Evolutionary conservation across 345 rosid genomes (phyloP).

Genomic region (Aquilaria malaccensis): DNA sequence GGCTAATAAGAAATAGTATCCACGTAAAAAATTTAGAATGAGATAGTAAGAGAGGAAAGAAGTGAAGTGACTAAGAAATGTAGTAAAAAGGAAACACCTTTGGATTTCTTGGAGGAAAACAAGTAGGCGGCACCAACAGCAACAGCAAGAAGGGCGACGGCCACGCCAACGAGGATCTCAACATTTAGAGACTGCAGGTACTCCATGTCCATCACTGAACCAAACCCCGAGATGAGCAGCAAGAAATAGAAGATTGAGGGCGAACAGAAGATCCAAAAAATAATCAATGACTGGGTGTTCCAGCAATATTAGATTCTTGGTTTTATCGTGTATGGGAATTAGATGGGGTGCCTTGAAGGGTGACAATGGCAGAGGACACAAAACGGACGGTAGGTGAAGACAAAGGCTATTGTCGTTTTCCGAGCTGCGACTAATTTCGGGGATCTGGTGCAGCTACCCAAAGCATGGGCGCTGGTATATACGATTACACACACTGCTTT

Average conservation of each 20-base stretch:
- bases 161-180: constrained; percentile 67
- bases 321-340: background rate
- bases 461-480: background rate
- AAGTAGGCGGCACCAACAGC: constrained; percentile 51
- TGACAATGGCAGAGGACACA: background rate
- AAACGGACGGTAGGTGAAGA: background rate
- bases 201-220: constrained; percentile 47
- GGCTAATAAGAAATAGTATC: background rate
- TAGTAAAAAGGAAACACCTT: constrained; percentile 40
- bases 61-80: background rate
- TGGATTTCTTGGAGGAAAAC: constrained; percentile 54
- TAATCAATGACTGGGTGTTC: background rate
- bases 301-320: background rate
- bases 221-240: background rate
- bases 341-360: background rate
- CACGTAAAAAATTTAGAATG: background rate
- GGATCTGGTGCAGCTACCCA: constrained; percentile 4
- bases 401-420: background rate
- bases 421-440: background rate
- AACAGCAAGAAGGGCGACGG: constrained; percentile 65
- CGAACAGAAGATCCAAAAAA: background rate
- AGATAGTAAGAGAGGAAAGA: background rate
- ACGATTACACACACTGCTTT: too few relatives aligned
- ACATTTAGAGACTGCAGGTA: constrained; percentile 54
- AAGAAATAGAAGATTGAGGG: background rate